Percentiles rank a stretch among this genome's conserved stretches.
These are phyloP conservation scores for Cryptococcus floricola DNA, from an alignment of 1,284 basidiomycete species.

Conservation along the genomic window DNA sequence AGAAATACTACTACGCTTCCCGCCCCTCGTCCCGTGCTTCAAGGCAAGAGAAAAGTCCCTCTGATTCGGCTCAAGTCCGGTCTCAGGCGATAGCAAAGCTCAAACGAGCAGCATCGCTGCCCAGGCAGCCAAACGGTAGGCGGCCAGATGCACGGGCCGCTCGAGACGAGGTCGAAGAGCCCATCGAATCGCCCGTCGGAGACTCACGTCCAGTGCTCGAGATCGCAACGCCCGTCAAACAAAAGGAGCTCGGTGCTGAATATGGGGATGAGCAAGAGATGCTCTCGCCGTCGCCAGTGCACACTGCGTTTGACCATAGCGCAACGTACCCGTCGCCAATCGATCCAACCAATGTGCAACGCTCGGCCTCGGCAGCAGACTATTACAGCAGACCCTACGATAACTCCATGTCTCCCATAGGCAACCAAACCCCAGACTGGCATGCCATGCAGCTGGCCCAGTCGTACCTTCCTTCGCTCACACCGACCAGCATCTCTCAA, in stretches of 20 bases:
- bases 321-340: constrained; percentile 12
- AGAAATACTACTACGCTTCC: constrained; percentile 20
- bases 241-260: neutral
- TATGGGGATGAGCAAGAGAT: constrained; percentile 29
- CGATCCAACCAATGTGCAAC: constrained; percentile 23
- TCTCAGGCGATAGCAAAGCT: constrained; percentile 82
- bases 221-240: neutral
- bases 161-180: neutral
- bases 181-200: neutral
- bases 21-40: constrained; percentile 21
- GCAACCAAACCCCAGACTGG: constrained; percentile 30
- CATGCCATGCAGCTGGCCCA: constrained; percentile 38
- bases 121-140: constrained; percentile 78
- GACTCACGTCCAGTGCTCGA: neutral
- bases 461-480: constrained; percentile 37
- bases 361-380: constrained; percentile 35
- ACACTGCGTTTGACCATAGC: constrained; percentile 13
- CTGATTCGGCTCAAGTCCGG: constrained; percentile 58
- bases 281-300: constrained; percentile 31
- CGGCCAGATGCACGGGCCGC: constrained; percentile 54
- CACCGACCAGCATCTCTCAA: constrained; percentile 24
- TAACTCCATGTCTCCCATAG: constrained; percentile 17
- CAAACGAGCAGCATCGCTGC: constrained; percentile 80
- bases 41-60: constrained; percentile 1
- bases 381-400: constrained; percentile 21